phyloP scores from a whole-genome alignment of 2,329 filamentous ascomycete genomes.

The Aspergillus caelatus region DNA sequence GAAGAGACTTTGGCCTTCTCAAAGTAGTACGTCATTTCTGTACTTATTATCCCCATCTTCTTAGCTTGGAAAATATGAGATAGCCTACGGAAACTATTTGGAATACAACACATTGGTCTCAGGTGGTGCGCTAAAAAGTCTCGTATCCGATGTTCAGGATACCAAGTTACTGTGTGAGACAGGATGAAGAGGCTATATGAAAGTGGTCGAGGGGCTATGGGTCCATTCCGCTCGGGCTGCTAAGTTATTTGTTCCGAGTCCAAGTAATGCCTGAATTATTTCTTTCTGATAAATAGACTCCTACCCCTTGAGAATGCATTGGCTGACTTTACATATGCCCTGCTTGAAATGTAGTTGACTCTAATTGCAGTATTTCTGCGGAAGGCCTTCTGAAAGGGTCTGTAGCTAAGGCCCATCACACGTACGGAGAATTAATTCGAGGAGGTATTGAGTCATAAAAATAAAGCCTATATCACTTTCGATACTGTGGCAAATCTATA shows the following conservation, averaged over 20 bases:
- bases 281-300: not conserved
- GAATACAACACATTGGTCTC: not conserved
- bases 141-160: not conserved
- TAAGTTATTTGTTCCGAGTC: not conserved
- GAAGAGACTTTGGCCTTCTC: too few relatives aligned
- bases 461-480: not conserved
- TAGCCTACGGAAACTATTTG: too few relatives aligned
- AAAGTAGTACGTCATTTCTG: not conserved
- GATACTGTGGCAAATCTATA: too few relatives aligned
- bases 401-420: not conserved
- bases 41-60: too few relatives aligned
- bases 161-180: not conserved
- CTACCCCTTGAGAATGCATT: accelerated
- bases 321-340: not conserved
- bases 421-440: not conserved
- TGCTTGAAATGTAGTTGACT: not conserved
- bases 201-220: not conserved
- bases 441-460: not conserved
- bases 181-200: not conserved
- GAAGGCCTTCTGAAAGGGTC: not conserved
- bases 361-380: not conserved
- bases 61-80: too few relatives aligned
- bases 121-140: not conserved
- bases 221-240: not conserved
- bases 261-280: not conserved